Evolutionary conservation across 169 alveolate genomes (phyloP).

Genomic region (Cryptosporidium muris): DNA sequence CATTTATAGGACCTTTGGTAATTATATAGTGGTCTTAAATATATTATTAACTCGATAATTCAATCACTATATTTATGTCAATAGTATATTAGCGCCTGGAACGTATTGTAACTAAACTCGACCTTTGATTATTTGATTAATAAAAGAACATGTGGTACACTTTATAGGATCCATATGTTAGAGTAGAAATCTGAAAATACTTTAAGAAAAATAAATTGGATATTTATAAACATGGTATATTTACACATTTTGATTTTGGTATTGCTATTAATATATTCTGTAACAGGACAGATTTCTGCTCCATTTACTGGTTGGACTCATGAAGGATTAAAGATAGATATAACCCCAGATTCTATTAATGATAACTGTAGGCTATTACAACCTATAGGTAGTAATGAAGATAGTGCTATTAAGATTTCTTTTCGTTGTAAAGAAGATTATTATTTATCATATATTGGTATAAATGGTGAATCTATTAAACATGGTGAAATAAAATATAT

Average conservation of each 20-base stretch:
- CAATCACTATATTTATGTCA: too few species aligned
- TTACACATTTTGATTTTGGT: background rate
- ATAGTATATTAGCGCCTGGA: too few species aligned
- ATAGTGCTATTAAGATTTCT: constrained; percentile 22
- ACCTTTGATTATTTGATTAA: too few species aligned
- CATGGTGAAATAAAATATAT: constrained; percentile 23
- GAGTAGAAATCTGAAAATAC: too few species aligned
- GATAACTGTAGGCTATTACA: constrained; percentile 28
- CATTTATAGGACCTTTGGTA: background rate
- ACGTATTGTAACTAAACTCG: too few species aligned
- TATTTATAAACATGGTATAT: background rate
- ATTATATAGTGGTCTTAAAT: too few species aligned
- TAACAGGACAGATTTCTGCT: constrained; percentile 4
- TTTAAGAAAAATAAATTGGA: background rate
- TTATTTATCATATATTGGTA: constrained; percentile 42
- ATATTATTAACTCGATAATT: too few species aligned
- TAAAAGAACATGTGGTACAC: too few species aligned
- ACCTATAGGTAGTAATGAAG: constrained; percentile 9
- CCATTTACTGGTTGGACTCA: constrained; percentile 54
- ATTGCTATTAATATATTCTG: background rate
- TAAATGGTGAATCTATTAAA: constrained; percentile 8
- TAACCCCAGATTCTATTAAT: constrained; percentile 24
- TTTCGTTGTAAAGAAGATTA: constrained; percentile 24
- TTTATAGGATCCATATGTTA: too few species aligned
- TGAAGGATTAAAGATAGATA: constrained; percentile 31